Base-by-base conservation (phyloP, 2,329 filamentous ascomycete genomes). In the Fusarium oligoseptatum region DNA sequence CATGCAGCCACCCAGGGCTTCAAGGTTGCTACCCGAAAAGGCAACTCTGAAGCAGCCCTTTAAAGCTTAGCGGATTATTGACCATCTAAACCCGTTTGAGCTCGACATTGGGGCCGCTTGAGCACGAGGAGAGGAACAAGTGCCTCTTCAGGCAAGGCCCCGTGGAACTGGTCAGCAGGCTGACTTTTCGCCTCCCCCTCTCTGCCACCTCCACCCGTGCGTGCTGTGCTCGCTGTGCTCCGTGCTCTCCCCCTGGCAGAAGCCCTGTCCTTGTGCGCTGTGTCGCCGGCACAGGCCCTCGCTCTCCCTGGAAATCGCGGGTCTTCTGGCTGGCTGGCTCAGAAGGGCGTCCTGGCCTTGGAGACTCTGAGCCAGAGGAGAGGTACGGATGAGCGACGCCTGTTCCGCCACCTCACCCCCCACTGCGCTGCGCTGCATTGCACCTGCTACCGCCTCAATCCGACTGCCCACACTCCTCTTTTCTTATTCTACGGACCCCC, bases 121-220 rank as follows among this genome's bases (percentile, higher is more conserved):
- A 69, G 74, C 76, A 78, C 68, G 71, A 65, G 72, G 72, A 66
- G 67, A 63, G 41, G 68, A 72, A 77, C 67, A 76, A 76, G 66
- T 74, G 64, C 77, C 77, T 66, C 56, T 75, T 78, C 70, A 68
- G 70, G 76, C 61, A 67, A 78, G 74, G 77, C 67, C 65, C 60
- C 66, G 68, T 74, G 63, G 70, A 56, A 73, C 68, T 74, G 76
- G 77, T 78, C 77, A 78, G 71, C 77, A 78, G 76, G 76, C 72
- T 73, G 67, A 70, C 64, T 74, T 68, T 78, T 78, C 74, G 76
- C 76, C 76, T 74, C 76, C 76, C 76, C 76, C 76, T 77, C 76
- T 77, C 72, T 74, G 66, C 66, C 75, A 77, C 72, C 66, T 76
- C 76, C 72, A 76, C 73, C 70, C 71, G 76, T 73, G 76, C 74